Evolutionary conservation across 331 rosid genomes (phyloP).

Genomic region (Malus hybrid): DNA sequence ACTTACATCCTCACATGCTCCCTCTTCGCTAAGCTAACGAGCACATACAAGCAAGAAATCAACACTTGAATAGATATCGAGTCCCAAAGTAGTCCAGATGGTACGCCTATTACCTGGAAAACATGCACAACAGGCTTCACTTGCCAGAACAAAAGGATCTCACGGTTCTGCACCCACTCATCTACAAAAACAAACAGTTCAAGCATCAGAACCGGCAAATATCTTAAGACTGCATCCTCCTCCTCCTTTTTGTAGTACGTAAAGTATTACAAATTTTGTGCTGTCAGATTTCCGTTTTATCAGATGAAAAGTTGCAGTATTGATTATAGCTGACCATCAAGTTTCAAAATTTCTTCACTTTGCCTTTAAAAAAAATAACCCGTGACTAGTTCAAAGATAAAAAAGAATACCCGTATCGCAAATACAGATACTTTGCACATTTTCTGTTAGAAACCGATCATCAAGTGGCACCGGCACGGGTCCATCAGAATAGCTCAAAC

Average conservation of each 20-base stretch:
- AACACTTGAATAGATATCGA: conserved; percentile 9
- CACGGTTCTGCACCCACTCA: conserved; percentile 62
- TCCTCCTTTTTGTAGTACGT: not conserved
- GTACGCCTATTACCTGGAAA: conserved; percentile 59
- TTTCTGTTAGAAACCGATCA: conserved; percentile 59
- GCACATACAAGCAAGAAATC: conserved; percentile 12
- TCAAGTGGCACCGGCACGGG: conserved; percentile 65
- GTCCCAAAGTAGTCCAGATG: not conserved
- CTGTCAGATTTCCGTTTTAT: not conserved
- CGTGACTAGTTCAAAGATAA: not conserved
- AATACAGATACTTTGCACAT: conserved; percentile 66
- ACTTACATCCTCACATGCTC: conserved; percentile 85
- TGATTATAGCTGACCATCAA: not conserved
- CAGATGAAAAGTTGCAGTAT: not conserved
- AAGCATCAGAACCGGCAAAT: conserved; percentile 14
- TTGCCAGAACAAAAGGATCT: conserved; percentile 95
- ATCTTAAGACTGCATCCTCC: not conserved
- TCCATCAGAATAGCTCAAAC: conserved; percentile 79
- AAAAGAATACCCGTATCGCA: conserved; percentile 61
- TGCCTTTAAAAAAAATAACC: not conserved
- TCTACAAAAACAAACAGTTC: conserved; percentile 33
- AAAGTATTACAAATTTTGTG: not conserved
- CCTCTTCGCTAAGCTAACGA: conserved; percentile 87
- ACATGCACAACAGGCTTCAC: conserved; percentile 89
- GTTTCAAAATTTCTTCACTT: not conserved